Evolutionary conservation across 805 yeast genomes (phyloP), one percentile per base, ranked within the genome.

Genomic region (Candida nitratophila): DNA sequence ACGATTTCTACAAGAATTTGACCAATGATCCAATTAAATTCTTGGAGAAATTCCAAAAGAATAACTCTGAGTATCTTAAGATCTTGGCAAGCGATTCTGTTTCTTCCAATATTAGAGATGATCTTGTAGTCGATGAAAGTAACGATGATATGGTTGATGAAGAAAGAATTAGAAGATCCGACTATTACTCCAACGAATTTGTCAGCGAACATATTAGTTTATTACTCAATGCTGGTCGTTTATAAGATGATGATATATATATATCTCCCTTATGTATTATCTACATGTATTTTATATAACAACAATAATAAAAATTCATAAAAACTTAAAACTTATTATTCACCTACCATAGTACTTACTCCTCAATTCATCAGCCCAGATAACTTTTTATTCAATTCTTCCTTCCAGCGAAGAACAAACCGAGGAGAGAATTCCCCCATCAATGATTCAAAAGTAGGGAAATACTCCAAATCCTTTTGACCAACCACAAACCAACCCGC

Each of bases 31-130:
- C 99, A 0, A 83, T 81, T 3, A 73, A 73, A 21, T 86, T 88
- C 54, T 66, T 93, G 52, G 71, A 81, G 44, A 73, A 78, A 42
- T 86, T 96, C 76, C 70, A 81, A 48, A 83, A 81, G 37, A 82
- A 88, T 37, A 95, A 93, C 61, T 72, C 88, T 15, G 86, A 88
- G 47, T 86, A 91, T 40, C 72, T 93, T 56, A 89, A 85, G 65
- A 85, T 91, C 14, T 71, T 93, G 50, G 77, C 88, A 47, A 89
- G 96, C 51, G 98, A 93, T 50, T 62, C 69, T 24, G 58, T 65
- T 44, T 56, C 65, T 2, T 34, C 24, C 10, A 34, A 17, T 20
- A 19, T 34, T 20, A 20, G 24, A n/a, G 37, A 20, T 12, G 20
- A 17, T 7, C n/a, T n/a, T n/a, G n/a, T n/a, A n/a, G n/a, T n/a